A percentile compares a stretch with the other conserved stretches of the same genome.
Evolutionary conservation across 1,284 basidiomycete genomes (phyloP).

Genomic region (Coniferiporia sulphurascens): DNA sequence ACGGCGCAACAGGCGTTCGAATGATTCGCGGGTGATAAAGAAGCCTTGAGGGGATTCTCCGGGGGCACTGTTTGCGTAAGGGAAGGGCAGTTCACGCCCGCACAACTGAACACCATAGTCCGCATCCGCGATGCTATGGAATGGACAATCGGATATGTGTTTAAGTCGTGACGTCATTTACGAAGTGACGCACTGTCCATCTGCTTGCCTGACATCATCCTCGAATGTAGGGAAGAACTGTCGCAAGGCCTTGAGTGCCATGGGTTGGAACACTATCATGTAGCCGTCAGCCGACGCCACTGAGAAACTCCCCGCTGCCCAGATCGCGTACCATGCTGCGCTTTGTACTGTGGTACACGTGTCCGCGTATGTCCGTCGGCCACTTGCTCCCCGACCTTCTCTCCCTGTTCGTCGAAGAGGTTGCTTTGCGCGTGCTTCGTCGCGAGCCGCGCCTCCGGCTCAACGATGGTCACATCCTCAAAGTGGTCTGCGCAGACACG

Average conservation of each 20-base stretch:
- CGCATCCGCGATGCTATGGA: neutral
- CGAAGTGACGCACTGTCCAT: constrained; percentile 15
- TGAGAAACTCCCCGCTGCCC: neutral
- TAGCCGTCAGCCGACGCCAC: neutral
- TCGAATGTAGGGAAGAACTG: constrained; percentile 25
- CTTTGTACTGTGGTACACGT: constrained; percentile 28
- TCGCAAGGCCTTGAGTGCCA: constrained; percentile 19
- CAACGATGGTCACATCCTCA: constrained; percentile 30
- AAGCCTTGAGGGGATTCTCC: constrained; percentile 4
- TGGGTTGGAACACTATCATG: constrained; percentile 17
- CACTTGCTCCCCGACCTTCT: neutral
- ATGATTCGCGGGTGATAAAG: constrained; percentile 13
- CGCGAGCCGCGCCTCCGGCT: constrained; percentile 29
- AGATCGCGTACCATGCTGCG: constrained; percentile 23
- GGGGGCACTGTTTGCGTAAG: neutral
- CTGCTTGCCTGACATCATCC: constrained; percentile 21
- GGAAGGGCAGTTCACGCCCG: neutral
- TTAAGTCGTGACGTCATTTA: too few species aligned
- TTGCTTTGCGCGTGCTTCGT: constrained; percentile 1
- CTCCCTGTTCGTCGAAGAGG: constrained; percentile 5
- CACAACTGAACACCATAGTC: neutral
- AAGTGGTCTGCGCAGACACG: constrained; percentile 30
- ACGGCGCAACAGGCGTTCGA: constrained; percentile 14
- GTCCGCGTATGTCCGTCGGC: constrained; percentile 20
- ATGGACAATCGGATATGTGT: too few species aligned